phyloP scores from a whole-genome alignment of 2,329 filamentous ascomycete species.

The Plectosphaerella sp. region DNA sequence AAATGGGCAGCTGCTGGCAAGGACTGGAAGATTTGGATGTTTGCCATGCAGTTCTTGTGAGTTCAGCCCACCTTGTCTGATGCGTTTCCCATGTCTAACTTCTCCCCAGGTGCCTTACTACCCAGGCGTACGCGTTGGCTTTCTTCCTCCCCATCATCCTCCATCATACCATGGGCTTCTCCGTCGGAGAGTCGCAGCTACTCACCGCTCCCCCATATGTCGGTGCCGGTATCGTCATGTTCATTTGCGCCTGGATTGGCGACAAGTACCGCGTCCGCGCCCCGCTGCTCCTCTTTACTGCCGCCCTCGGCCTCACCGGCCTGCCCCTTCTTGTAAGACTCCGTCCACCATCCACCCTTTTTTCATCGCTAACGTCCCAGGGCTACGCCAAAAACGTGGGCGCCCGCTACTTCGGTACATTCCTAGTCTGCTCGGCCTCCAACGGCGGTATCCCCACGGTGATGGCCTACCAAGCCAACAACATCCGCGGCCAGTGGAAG shows the following conservation, averaged over 20 bases:
- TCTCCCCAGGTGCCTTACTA: background rate
- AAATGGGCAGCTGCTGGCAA: slow-evolving; percentile 65
- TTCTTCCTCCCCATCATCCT: slow-evolving; percentile 57
- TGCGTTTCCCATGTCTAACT: too few species aligned
- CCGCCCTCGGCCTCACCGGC: slow-evolving; percentile 47
- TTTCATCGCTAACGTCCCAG: slow-evolving; percentile 38
- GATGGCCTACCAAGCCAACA: slow-evolving; percentile 12
- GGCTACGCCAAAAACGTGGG: slow-evolving; percentile 46
- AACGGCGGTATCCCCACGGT: slow-evolving; percentile 4
- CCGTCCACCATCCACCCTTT: slow-evolving; percentile 20
- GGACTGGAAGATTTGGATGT: slow-evolving; percentile 69
- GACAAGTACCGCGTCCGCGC: slow-evolving; percentile 61
- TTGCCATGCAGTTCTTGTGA: slow-evolving; percentile 25
- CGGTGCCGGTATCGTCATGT: slow-evolving; percentile 56
- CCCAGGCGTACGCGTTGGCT: slow-evolving; percentile 35
- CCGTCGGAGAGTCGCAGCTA: slow-evolving; percentile 38
- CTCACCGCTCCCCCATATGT: slow-evolving; percentile 56
- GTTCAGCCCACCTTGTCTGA: slow-evolving; percentile 27
- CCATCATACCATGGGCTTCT: slow-evolving; percentile 21
- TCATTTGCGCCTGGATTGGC: slow-evolving; percentile 58
- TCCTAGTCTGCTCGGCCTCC: slow-evolving; percentile 34
- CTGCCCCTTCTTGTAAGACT: background rate
- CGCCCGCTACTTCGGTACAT: slow-evolving; percentile 63
- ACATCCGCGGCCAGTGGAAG: slow-evolving; percentile 12
- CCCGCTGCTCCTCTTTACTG: slow-evolving; percentile 53